phyloP scores from a whole-genome alignment of 2,329 filamentous ascomycete genomes.

The Colletotrichum truncatum region DNA sequence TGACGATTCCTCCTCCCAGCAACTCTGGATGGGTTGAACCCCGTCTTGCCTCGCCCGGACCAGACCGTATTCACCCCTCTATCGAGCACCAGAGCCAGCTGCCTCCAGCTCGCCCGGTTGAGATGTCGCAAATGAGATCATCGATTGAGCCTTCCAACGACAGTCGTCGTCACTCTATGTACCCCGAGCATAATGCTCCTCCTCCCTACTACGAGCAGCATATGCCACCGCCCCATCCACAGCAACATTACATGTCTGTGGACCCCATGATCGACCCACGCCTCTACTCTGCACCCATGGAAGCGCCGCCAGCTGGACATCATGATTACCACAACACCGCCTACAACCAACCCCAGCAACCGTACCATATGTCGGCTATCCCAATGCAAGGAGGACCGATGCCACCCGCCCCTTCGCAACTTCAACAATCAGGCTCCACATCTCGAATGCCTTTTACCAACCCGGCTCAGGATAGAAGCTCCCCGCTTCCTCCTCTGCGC shows the following conservation, averaged over 20 bases:
- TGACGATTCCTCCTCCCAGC: constrained; percentile 1
- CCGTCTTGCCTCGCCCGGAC: constrained; percentile 17
- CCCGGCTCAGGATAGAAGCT: constrained; percentile 26
- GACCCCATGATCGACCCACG: constrained; percentile 27
- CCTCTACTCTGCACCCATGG: constrained; percentile 29
- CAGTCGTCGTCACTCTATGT: constrained; percentile 25
- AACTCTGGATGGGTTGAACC: constrained; percentile 17
- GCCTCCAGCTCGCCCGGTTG: constrained; percentile 26
- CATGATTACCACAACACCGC: constrained; percentile 23
- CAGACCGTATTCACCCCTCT: constrained; percentile 12
- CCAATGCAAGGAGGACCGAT: constrained; percentile 19
- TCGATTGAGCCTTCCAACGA: constrained; percentile 22
- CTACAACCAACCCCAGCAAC: constrained; percentile 21
- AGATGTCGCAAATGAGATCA: constrained; percentile 27
- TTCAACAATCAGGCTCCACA: constrained; percentile 15
- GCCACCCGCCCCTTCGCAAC: constrained; percentile 11
- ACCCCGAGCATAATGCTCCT: constrained; percentile 20
- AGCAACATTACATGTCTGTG: constrained; percentile 17
- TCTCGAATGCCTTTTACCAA: constrained; percentile 32
- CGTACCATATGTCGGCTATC: constrained; percentile 20
- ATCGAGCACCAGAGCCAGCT: constrained; percentile 24
- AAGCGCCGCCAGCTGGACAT: constrained; percentile 6
- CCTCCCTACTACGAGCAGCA: constrained; percentile 22
- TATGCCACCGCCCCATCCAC: constrained; percentile 13
- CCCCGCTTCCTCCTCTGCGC: constrained; percentile 29